phyloP scores from a whole-genome alignment of 805 yeast species.

The Starmerella kuoi region DNA sequence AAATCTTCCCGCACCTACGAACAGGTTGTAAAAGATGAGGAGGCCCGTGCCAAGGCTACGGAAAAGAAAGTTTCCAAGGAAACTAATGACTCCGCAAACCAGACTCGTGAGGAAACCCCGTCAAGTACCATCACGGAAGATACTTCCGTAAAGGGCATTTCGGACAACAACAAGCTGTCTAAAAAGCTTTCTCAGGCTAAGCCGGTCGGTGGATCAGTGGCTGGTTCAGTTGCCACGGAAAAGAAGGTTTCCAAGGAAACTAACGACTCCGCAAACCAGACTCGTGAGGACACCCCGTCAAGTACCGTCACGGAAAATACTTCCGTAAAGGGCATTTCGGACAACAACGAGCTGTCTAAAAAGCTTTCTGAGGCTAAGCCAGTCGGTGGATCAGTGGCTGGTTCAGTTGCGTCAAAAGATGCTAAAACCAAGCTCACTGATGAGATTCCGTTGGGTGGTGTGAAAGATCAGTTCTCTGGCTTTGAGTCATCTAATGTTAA shows the following conservation, averaged over 20 bases:
- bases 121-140: background rate
- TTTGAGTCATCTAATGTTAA: conserved; percentile 24
- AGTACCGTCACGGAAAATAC: background rate
- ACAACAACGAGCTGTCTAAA: no score
- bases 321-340: no score
- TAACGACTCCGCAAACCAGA: background rate
- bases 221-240: conserved; percentile 1
- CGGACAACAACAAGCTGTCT: no score
- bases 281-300: background rate
- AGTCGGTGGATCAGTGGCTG: conserved; percentile 15
- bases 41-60: background rate
- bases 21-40: conserved; percentile 6
- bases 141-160: background rate
- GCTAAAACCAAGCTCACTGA: conserved; percentile 6
- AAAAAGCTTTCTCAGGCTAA: conserved; percentile 4
- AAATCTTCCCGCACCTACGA: conserved; percentile 1
- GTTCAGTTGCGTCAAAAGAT: conserved; percentile 10
- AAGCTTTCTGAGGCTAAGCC: conserved; percentile 7
- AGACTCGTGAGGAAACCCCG: background rate
- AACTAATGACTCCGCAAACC: background rate
- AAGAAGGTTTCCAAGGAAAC: conserved; percentile 4
- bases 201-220: conserved; percentile 11
- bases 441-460: conserved; percentile 11
- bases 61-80: conserved; percentile 6
- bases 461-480: conserved; percentile 19